Evolutionary conservation across 2,329 filamentous ascomycete species (phyloP), one percentile per base, ranked within the genome.

Genomic region (Botrytis sinoallii): DNA sequence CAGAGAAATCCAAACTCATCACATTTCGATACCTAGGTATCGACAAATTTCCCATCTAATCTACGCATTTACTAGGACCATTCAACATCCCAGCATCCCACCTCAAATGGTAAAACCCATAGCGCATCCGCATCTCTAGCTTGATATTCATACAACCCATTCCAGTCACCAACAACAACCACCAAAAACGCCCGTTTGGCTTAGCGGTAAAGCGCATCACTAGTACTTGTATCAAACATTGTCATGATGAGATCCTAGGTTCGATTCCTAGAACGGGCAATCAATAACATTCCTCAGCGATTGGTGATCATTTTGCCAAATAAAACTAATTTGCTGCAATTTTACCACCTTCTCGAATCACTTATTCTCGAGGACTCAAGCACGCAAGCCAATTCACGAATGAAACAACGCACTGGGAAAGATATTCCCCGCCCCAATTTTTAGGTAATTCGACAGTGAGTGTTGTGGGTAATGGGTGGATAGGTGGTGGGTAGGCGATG

Each of bases 121-220:
- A 9, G 7, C 60, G n/a, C 22, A 42, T 12, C 25, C 3, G 18
- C 7, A 40, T 2, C 3, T 5, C 2, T 3, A 16, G 3, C 3
- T 25, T 2, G 0, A 63, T 63, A 63, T 9, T 2, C 3, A 0
- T 1, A n/a, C 22, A 18, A 20, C 16, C 0, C 1, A 8, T 1
- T 0, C 1, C 0, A 1, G 0, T 2, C 1, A 0, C 2, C 35
- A 29, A 29, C 40, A 68, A 35, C 12, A 52, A 32, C 1, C 5
- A 32, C 29, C 1, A 6, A 25, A 3, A 42, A 69, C n/a, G 66
- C 66, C 66, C 66, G 66, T 69, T 69, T 69, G 66, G 66, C 66
- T 69, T 69, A 68, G 66, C 66, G 66, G 66, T 69, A 69, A 69
- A 69, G 66, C 66, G 66, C 66, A 69, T 69, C 66, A 69, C 66